Evolutionary conservation across 768 basidiomycete species (phyloP), one percentile per base, ranked within the genome.

Genomic region (Zangia roseola): DNA sequence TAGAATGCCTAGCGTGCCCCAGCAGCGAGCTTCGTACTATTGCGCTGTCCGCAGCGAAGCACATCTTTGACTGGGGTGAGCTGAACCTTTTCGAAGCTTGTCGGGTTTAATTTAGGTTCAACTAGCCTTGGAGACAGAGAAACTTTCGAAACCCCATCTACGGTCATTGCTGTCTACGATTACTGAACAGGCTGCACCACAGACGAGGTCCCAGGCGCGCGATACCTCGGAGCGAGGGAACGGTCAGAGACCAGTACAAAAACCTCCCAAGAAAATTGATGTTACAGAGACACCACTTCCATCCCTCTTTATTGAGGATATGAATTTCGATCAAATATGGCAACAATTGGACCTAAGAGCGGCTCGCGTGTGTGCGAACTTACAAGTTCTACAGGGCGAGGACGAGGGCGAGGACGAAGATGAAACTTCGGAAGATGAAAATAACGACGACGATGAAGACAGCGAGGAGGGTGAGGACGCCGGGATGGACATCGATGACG

Each of bases 271-370:
- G 25, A 68, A 62, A 37, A 40, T 62, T 5, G 45, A 67, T 10
- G 72, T 84, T 42, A 62, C 73, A 43, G 71, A 71, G 21, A 97
- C 95, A 1, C 94, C 94, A 6, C 67, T 97, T 3, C 73, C 81
- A 7, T 80, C 79, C 30, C 78, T 99, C 17, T 88, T 83, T 50
- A 73, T 84, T 12, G 82, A 91, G 19, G 85, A 79, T 16, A 85
- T 97, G 81, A 86, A 84, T 56, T 77, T 81, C 20, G 89, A 91
- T 48, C 94, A 95, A 65, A 74, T 97, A 23, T 99, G 95, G 95
- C 86, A 85, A 34, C 95, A 99, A 70, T 67, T 98, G 46, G 95
- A 98, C 62, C 73, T 99, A 45, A 75, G 91, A 37, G 74, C 84
- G 14, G 78, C 82, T 52, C 78, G 77, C 38, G 71, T 97, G 20